Base-by-base conservation (phyloP, 768 basidiomycete genomes). In the Filobasidium floriforme region DNA sequence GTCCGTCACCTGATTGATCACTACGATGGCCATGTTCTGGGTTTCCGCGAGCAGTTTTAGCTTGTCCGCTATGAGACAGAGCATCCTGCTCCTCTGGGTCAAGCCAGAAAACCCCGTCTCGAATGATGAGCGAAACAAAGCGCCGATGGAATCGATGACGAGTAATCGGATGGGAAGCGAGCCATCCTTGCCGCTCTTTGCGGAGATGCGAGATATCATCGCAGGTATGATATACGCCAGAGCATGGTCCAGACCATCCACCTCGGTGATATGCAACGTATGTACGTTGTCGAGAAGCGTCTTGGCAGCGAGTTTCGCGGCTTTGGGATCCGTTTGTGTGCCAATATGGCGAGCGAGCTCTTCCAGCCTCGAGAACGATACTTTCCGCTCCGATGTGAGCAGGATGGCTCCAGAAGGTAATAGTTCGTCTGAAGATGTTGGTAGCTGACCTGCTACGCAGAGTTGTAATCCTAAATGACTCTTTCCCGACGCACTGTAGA, bases 1-100 rank as follows among this genome's bases (percentile, higher is more conserved):
- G 74, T 93, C 91, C 18, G 85, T 82, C 6, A 93, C 92, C 77
- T 93, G 90, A 79, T 97, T 97, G 61, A 98, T 79, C 59, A 96
- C 86, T 26, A 97, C 78, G 24, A 98, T 81, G 0, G 89, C 89
- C 26, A 93, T 75, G 37, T 81, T 79, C 72, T 88, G 81, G 63
- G 80, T 80, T 70, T 79, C 80, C 0, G 90, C 90, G 26, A 97
- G 80, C 7, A 78, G 70, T 76, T 93, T 92, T 5, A 98, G 83
- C 46, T 84, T 80, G 19, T 82, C 80, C 0, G 90, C 86, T 44
- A 94, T 83, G 61, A 85, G 81, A 7, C 83, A 81, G 32, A 98
- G 81, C 68, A 85, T 83, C 68, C 84, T 84, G 4, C 91, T 86
- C 26, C 96, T 86, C 62, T 89, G 84, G 9, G 87, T 81, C 18